phyloP scores from a whole-genome alignment of 768 basidiomycete species.

The Ephemerocybe angulata region DNA sequence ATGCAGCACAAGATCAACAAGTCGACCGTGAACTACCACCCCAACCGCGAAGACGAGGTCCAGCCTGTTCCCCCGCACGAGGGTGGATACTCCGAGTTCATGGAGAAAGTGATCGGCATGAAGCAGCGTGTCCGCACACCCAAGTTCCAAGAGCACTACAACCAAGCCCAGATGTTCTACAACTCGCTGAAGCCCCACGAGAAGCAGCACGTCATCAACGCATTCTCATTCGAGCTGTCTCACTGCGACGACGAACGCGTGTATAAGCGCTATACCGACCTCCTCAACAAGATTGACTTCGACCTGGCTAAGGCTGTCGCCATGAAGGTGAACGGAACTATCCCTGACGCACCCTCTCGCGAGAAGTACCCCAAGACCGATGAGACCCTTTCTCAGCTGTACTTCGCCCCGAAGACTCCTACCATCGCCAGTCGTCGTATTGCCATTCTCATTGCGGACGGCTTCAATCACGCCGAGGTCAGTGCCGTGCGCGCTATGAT shows the following conservation, averaged over 20 bases:
- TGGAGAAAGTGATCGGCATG: slow-evolving; percentile 49
- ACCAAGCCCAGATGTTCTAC: slow-evolving; percentile 77
- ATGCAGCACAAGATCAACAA: slow-evolving; percentile 55
- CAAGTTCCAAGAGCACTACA: slow-evolving; percentile 77
- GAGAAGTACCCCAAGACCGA: slow-evolving; percentile 57
- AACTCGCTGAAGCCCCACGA: slow-evolving; percentile 74
- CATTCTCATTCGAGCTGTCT: slow-evolving; percentile 78
- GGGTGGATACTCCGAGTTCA: slow-evolving; percentile 60
- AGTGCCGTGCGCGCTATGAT: slow-evolving; percentile 54
- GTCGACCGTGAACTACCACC: slow-evolving; percentile 73
- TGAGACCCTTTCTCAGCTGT: slow-evolving; percentile 54
- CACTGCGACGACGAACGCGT: slow-evolving; percentile 78
- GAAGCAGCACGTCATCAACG: slow-evolving; percentile 64
- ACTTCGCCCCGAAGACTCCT: slow-evolving; percentile 51
- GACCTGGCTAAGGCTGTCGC: slow-evolving; percentile 71
- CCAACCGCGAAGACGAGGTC: slow-evolving; percentile 60
- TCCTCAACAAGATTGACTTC: slow-evolving; percentile 71
- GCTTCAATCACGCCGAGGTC: slow-evolving; percentile 63
- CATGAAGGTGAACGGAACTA: slow-evolving; percentile 53
- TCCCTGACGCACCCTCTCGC: slow-evolving; percentile 49
- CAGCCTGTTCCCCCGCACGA: slow-evolving; percentile 43
- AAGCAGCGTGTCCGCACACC: slow-evolving; percentile 60
- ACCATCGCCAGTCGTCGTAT: slow-evolving; percentile 67
- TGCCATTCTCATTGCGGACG: slow-evolving; percentile 73
- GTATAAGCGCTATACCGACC: slow-evolving; percentile 60